Evolutionary conservation across 768 basidiomycete genomes (phyloP), one percentile per base, ranked within the genome.

Genomic region (Lentinula raphanica): DNA sequence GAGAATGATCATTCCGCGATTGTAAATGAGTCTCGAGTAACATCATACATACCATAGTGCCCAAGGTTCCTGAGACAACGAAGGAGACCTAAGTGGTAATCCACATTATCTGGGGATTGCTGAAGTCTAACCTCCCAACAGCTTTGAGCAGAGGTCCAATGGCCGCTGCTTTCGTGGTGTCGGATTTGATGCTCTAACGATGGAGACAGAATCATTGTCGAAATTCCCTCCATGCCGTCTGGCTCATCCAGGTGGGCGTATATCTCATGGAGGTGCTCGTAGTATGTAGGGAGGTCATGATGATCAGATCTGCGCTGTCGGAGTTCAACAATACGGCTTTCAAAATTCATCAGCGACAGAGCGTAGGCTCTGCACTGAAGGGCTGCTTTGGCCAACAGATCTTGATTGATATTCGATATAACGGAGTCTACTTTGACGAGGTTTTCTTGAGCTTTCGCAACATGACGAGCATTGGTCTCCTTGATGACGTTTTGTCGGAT

Each of bases 211-310:
- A 98, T 90, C 64, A 90, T 74, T 5, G 90, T 85, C 0, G 97
- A 97, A 31, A 98, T 81, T 0, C 97, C 97, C 73, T 98, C 95
- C 97, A 99, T 99, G 15, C 97, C 97, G 72, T 99, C 97, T 0
- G 97, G 97, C 70, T 99, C 94, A 68, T 99, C 94, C 6, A 99
- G 78, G 58, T 94, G 84, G 12, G 96, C 88, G 69, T 99, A 99
- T 60, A 98, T 95, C 70, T 97, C 88, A 64, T 99, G 97, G 6
- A 99, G 76, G 17, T 86, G 84, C 65, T 98, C 97, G 68, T 93
- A 98, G 67, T 91, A 83, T 17, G 73, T 73, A 50, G 90, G 79
- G 2, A 92, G 74, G 32, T 88, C 80, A 5, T 67, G 65, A 60
- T 75, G 74, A 28, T 72, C 58, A 2, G 76, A 71, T 2, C 75